Evolutionary conservation across 2,329 filamentous ascomycete genomes (phyloP).

Genomic region (Penicillium hordei): DNA sequence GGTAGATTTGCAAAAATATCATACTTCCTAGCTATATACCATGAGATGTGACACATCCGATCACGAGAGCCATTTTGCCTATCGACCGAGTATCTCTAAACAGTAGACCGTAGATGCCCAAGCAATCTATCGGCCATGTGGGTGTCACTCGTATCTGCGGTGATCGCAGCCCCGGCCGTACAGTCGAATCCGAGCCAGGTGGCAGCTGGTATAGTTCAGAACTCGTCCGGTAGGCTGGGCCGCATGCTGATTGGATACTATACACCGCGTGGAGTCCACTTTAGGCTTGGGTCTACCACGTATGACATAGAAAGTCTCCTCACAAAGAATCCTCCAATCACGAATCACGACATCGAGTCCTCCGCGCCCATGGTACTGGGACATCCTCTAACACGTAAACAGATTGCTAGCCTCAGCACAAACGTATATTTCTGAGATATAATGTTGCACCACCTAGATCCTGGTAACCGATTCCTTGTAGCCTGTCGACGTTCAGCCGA

Average conservation of each 20-base stretch:
- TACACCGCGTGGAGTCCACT: constrained; percentile 36
- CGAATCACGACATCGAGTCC: constrained; percentile 40
- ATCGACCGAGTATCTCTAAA: not conserved
- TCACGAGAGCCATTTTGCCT: not conserved
- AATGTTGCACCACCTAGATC: constrained; percentile 39
- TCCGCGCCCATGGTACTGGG: constrained; percentile 40
- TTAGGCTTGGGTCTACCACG: constrained; percentile 41
- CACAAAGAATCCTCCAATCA: constrained; percentile 48
- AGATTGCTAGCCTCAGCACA: constrained; percentile 45
- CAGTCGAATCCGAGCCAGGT: not conserved
- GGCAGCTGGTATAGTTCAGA: constrained; percentile 41
- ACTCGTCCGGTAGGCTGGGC: constrained; percentile 40
- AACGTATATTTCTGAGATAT: constrained; percentile 42
- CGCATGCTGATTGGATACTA: constrained; percentile 48
- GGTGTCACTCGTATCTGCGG: constrained; percentile 25
- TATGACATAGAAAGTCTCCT: constrained; percentile 47
- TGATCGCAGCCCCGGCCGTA: not conserved
- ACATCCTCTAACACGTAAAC: constrained; percentile 43
- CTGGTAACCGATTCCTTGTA: constrained; percentile 28
- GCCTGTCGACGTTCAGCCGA: constrained; percentile 32
- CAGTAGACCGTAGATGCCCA: not conserved
- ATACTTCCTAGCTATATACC: too few relatives aligned
- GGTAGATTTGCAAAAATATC: not conserved
- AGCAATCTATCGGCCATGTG: constrained; percentile 19
- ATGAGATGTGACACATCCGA: not conserved